Evolutionary conservation across 2,329 filamentous ascomycete species (phyloP).

Genomic region (Xenoacremonium recifei): DNA sequence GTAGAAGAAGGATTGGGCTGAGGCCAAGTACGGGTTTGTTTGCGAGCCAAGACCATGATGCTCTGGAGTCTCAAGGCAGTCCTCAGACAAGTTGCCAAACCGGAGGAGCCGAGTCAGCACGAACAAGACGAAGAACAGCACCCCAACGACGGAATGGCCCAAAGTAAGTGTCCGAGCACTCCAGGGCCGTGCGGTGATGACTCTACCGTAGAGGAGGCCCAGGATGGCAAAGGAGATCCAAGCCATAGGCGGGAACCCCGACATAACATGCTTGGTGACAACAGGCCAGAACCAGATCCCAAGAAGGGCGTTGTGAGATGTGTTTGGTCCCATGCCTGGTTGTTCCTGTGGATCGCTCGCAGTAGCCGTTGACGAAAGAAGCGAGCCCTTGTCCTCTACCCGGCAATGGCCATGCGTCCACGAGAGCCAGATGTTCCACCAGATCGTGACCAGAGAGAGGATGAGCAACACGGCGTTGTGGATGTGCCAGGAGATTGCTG

Average conservation of each 20-base stretch:
- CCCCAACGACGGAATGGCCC: conserved; percentile 27
- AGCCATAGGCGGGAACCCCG: conserved; percentile 43
- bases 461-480: conserved; percentile 37
- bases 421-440: conserved; percentile 48
- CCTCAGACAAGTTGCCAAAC: conserved; percentile 44
- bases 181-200: conserved; percentile 34
- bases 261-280: conserved; percentile 28
- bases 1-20: conserved; percentile 44
- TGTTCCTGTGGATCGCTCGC: not conserved
- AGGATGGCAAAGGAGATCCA: conserved; percentile 47
- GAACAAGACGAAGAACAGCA: conserved; percentile 37
- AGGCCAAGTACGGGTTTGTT: conserved; percentile 41
- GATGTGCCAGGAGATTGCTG: conserved; percentile 37
- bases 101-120: conserved; percentile 39
- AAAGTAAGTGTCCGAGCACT: conserved; percentile 21
- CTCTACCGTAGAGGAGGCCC: conserved; percentile 42
- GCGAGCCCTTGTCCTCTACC: conserved; percentile 8
- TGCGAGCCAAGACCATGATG: conserved; percentile 31
- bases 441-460: conserved; percentile 37
- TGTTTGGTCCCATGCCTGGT: not conserved
- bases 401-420: conserved; percentile 37
- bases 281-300: conserved; percentile 42
- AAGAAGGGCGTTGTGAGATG: conserved; percentile 24
- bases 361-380: not conserved
- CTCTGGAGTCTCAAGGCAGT: conserved; percentile 39